Conservation (phyloP, 768 basidiomycete genomes). For the Podaxis carcinomalis region DNA sequence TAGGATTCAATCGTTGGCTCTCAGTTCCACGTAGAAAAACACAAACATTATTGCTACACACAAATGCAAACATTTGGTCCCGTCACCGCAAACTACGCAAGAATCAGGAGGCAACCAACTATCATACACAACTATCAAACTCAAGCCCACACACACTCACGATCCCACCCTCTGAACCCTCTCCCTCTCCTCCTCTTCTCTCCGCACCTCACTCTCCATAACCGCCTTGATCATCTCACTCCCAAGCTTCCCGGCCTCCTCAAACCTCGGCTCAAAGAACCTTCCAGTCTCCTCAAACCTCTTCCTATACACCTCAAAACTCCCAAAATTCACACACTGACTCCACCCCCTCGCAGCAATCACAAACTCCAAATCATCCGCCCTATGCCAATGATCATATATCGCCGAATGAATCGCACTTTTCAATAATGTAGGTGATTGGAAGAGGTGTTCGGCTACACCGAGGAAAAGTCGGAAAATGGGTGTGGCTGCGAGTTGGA, state of each 20-base stretch:
- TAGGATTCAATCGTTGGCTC: too few species aligned
- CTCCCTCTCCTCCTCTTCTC: conserved; percentile 25
- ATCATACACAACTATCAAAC: not conserved
- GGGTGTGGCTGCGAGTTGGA: conserved; percentile 91
- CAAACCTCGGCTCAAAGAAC: conserved; percentile 88
- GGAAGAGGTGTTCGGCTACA: conserved; percentile 93
- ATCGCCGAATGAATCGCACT: conserved; percentile 72
- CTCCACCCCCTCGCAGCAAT: conserved; percentile 94
- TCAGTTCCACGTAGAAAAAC: too few species aligned
- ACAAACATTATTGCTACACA: too few species aligned
- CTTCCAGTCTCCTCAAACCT: conserved; percentile 74
- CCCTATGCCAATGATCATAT: conserved; percentile 72
- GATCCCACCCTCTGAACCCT: not conserved
- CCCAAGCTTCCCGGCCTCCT: conserved; percentile 78
- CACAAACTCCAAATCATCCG: conserved; percentile 92
- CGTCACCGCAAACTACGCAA: too few species aligned
- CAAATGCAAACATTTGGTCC: too few species aligned
- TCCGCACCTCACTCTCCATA: conserved; percentile 51
- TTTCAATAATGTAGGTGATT: conserved; percentile 57
- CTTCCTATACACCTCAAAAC: conserved; percentile 81
- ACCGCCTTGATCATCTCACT: conserved; percentile 89
- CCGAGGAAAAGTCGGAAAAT: conserved; percentile 97
- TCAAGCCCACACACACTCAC: not conserved
- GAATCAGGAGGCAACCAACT: not conserved
- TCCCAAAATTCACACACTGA: conserved; percentile 89